Evolutionary conservation across 441 rosid species (phyloP), one percentile per base, ranked within the genome.

Genomic region (Melastoma candidum): DNA sequence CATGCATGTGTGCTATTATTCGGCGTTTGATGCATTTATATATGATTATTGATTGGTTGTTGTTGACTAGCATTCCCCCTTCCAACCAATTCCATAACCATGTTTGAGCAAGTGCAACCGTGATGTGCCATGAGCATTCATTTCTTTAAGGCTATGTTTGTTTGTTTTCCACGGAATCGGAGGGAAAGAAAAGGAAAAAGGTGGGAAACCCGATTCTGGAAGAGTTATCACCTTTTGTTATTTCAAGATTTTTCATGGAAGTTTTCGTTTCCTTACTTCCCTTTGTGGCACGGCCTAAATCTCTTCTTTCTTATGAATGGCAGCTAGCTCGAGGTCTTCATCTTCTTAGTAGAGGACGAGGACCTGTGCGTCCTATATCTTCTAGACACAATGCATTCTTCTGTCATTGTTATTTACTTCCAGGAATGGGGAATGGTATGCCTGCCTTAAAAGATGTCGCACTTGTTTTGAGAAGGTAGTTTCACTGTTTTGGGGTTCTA

Each of bases 401-500:
- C 54, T 93, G 97, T 76, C 94, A 59, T 51, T 85, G 95, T 67
- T 63, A 77, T 66, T 67, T 81, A 46, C 43, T 71, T 46, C 85
- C 87, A 1, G 68, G 79, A n/a, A 74, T 75, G 46, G 95, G 90
- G 64, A 93, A 67, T 63, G 79, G 62, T 50, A 55, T 69, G 58
- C 90, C 95, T 54, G 47, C 72, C 66, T 55, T 84, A 57, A 81
- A 81, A 73, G 72, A 92, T 63, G 82, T 82, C 48, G 77, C 80
- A 44, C 26, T 71, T 54, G 67, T 76, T 63, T 66, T 84, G 60
- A 61, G 69, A 58, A 84, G 92, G 98, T 82, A 44, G 39, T 25
- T 59, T 13, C 57, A n/a, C 25, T 17, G 29, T 17, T 55, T 24
- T 48, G 44, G 44, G 25, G 22, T 53, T 51, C 56, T 36, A 6